Percentiles rank a stretch among this genome's conserved stretches.
Evolutionary conservation across 495 filamentous ascomycete genomes (phyloP).

Genomic region (Penicillium canescens): DNA sequence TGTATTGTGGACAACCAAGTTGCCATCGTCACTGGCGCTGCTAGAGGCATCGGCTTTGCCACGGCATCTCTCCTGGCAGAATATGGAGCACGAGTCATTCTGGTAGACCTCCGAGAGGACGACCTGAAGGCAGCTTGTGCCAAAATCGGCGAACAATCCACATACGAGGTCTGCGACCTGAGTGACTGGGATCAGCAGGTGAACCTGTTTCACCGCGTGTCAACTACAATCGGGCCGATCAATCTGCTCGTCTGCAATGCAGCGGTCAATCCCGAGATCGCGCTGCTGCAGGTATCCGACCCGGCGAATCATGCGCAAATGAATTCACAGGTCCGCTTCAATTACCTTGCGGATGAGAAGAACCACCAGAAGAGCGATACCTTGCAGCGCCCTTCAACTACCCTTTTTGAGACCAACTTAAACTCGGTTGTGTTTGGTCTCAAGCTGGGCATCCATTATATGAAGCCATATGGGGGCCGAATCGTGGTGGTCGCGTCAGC

Average conservation of each 20-base stretch:
- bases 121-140: conserved; percentile 18
- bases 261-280: conserved; percentile 21
- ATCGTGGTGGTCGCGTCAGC: conserved; percentile 22
- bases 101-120: conserved; percentile 35
- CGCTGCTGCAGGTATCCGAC: conserved; percentile 11
- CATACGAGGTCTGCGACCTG: conserved; percentile 21
- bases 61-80: conserved; percentile 27
- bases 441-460: conserved; percentile 20
- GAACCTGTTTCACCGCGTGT: conserved; percentile 14
- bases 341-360: conserved; percentile 17
- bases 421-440: conserved; percentile 21
- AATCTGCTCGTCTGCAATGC: conserved; percentile 20
- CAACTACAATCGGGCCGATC: conserved; percentile 15
- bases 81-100: conserved; percentile 33
- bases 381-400: conserved; percentile 10
- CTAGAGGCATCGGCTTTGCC: conserved; percentile 35
- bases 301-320: conserved; percentile 5
- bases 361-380: not conserved
- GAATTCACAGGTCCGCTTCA: conserved; percentile 16
- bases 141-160: conserved; percentile 9
- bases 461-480: conserved; percentile 17
- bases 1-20: conserved; percentile 9
- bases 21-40: conserved; percentile 37
- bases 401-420: conserved; percentile 17
- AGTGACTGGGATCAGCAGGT: conserved; percentile 23